Evolutionary conservation across 202 grass and related monocot species (phyloP).

Genomic region (Carex sylvatica): DNA sequence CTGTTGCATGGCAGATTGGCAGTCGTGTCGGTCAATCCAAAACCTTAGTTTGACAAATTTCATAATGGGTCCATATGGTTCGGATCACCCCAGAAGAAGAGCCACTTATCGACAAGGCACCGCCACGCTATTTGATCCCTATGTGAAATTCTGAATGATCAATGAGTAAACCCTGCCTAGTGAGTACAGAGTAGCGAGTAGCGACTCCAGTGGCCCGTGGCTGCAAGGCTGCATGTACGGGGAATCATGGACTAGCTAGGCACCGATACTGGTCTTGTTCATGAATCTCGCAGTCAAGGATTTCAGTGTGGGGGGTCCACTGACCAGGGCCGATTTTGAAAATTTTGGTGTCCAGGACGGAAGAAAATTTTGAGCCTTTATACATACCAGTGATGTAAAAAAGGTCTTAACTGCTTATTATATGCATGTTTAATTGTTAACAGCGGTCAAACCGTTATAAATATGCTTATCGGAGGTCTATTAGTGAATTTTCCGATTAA

Average conservation of each 20-base stretch:
- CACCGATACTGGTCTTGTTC: conserved; percentile 66
- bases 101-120: conserved; percentile 78
- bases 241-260: conserved; percentile 46
- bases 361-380: too few relatives aligned
- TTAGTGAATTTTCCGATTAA: too few relatives aligned
- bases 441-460: too few relatives aligned
- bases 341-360: too few relatives aligned
- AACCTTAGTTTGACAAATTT: conserved; percentile 67
- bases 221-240: conserved; percentile 74
- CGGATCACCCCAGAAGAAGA: conserved; percentile 99
- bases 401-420: too few relatives aligned
- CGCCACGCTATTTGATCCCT: conserved; percentile 51
- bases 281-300: conserved; percentile 50
- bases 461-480: too few relatives aligned
- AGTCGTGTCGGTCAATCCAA: conserved; percentile 47
- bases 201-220: conserved; percentile 58
- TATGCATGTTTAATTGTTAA: too few relatives aligned
- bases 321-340: too few relatives aligned
- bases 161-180: conserved; percentile 93
- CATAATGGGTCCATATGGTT: conserved; percentile 93
- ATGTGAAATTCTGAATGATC: conserved; percentile 67
- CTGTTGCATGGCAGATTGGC: conserved; percentile 39
- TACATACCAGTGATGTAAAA: too few relatives aligned
- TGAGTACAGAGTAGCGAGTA: conserved; percentile 15
- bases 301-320: conserved; percentile 74